Evolutionary conservation across 1,284 basidiomycete genomes (phyloP).

Genomic region (Leccinum griseonigrum): DNA sequence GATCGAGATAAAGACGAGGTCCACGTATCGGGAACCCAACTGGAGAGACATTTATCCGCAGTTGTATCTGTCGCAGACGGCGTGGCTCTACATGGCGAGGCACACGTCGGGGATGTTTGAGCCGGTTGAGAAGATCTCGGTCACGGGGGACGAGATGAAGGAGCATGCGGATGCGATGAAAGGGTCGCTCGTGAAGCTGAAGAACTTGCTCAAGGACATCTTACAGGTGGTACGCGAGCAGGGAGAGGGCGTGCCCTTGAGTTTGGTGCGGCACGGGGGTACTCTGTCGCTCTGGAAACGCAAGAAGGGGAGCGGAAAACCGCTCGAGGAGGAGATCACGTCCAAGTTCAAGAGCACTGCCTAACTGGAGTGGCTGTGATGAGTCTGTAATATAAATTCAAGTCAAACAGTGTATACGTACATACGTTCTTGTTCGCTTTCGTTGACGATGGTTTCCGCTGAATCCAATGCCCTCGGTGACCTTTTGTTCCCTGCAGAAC

Average conservation of each 20-base stretch:
- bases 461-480: constrained; percentile 54
- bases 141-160: constrained; percentile 26
- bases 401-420: neutral
- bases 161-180: constrained; percentile 22
- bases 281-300: constrained; percentile 26
- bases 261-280: constrained; percentile 23
- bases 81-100: constrained; percentile 35
- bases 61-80: constrained; percentile 41
- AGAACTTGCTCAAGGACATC: constrained; percentile 23
- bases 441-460: constrained; percentile 10
- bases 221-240: constrained; percentile 27
- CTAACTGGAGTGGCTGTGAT: constrained; percentile 16
- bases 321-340: constrained; percentile 18
- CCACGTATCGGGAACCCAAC: constrained; percentile 24
- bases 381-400: neutral
- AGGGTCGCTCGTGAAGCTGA: constrained; percentile 25
- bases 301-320: constrained; percentile 24
- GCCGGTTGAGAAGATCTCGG: constrained; percentile 27
- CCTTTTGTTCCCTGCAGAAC: constrained; percentile 68
- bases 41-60: constrained; percentile 43
- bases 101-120: constrained; percentile 35
- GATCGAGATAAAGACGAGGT: constrained; percentile 42
- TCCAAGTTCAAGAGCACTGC: constrained; percentile 16
- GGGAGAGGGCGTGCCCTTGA: constrained; percentile 27
- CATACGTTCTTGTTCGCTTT: neutral